Base-by-base conservation (phyloP, 208 protist species). In the Acanthamoeba divionensis region DNA sequence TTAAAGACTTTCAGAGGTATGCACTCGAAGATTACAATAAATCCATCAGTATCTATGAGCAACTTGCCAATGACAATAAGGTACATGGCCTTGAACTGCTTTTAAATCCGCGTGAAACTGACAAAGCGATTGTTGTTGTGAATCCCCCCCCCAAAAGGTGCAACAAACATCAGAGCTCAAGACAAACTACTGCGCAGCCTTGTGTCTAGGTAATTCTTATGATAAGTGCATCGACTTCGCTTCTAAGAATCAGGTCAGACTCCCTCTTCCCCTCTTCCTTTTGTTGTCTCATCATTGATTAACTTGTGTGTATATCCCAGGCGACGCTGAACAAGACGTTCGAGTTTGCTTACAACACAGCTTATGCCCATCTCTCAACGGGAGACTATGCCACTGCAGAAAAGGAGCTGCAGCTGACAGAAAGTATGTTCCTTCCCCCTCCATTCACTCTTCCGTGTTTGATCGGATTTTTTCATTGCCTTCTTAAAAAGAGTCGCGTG, bases 311-410 rank as follows among this genome's bases (percentile, higher is more conserved):
- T 15, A 10, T 77, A 15, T 0, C 18, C 2, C n/a, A 85, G 79
- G 79, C 65, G 33, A 47, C 50, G 29, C 44, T 88, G 2, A 44
- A 88, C 31, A 69, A 88, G 24, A 90, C 65, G n/a, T 91, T 63
- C 36, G 87, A 91, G 87, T 91, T 71, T 65, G 87, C 87, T 13
- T 91, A 91, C 69, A 91, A 91, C 50, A 71, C 69, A 18, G 87
- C 87, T 2, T 91, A 71, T 55, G 26, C 60, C 18, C 83, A 62
- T 62, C 63, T 91, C 44, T 65, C 67, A 36, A 29, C 36, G n/a
- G 87, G 69, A 15, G 62, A 91, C 31, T 24, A 55, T 5, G 21
- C 52, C 24, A 57, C 50, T n/a, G 87, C 87, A 10, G 69, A 91
- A 41, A 57, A 57, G 57, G 44, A 85, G 36, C 87, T 91, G 10